These are phyloP conservation scores for Psidium friedrichsthalianum DNA, from an alignment of 345 rosid species.

Conservation along the genomic window DNA sequence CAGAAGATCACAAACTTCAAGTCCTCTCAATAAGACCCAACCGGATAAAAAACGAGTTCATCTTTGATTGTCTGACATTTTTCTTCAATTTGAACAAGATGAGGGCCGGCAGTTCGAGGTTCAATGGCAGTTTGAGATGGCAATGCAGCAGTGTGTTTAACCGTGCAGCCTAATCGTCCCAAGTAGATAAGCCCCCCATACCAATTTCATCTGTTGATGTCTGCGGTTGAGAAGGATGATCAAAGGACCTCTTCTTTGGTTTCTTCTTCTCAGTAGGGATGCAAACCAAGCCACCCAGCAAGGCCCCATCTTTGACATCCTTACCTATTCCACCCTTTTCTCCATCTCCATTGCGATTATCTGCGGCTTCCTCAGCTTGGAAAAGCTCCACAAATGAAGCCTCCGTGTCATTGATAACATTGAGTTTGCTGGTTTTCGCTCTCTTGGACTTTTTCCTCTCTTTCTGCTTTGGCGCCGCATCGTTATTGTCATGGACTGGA, in stretches of 20 bases:
- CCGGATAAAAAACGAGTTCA: not conserved
- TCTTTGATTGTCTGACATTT: not conserved
- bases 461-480: slow-evolving; percentile 4
- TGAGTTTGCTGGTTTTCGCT: slow-evolving; percentile 24
- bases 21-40: not conserved
- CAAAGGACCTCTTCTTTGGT: slow-evolving; percentile 17
- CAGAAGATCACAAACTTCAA: not conserved
- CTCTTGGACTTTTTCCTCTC: slow-evolving; percentile 5
- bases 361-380: slow-evolving; percentile 1
- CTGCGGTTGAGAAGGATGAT: slow-evolving; percentile 8
- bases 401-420: slow-evolving; percentile 49
- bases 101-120: not conserved
- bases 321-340: slow-evolving; percentile 10
- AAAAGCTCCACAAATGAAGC: slow-evolving; percentile 56
- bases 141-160: not conserved
- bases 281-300: slow-evolving; percentile 12
- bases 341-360: slow-evolving; percentile 1
- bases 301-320: slow-evolving; percentile 10
- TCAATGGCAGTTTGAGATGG: not conserved
- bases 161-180: slow-evolving; percentile 31
- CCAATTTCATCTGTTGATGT: slow-evolving; percentile 48
- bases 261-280: slow-evolving; percentile 38
- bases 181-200: slow-evolving; percentile 68
- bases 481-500: not conserved
- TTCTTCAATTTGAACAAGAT: not conserved